Base-by-base conservation (phyloP, 169 alveolate species). In the Pseudocohnilembus persalinus region DNA sequence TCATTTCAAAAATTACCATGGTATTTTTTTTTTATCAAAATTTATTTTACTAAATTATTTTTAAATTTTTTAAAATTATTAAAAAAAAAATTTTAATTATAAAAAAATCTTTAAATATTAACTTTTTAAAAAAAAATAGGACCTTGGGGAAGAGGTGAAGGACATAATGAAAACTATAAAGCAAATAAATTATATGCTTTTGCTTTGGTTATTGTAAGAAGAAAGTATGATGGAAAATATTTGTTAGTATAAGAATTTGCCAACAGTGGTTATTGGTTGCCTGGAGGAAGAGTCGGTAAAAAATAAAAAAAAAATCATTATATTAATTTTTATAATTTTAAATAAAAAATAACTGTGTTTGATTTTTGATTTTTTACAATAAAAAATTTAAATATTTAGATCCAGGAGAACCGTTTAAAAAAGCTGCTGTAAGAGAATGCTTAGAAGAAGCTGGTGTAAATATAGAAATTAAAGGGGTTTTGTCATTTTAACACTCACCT, bases 371-470 rank as follows among this genome's bases (percentile, higher is more conserved):
- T 49, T 49, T 11, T 49, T 49, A 49, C 4, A n/a, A n/a, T n/a
- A n/a, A n/a, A n/a, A n/a, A n/a, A n/a, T n/a, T n/a, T n/a, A n/a
- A n/a, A n/a, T n/a, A n/a, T n/a, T 11, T 20, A 49, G 94, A 92
- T 29, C 84, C 85, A 24, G 94, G 96, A 68, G 94, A 92, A 74
- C 31, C 81, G 29, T 90, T 92, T 78, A 15, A 68, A 27, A 64
- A 74, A 32, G 94, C 95, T 6, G 95, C 95, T 32, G 81, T 20
- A 31, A 84, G 95, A 79, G 95, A 92, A 63, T 80, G 90, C 31
- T 4, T 26, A 49, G 95, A 91, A 81, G 95, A 92, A 89, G 93
- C 94, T 49, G 88, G 89, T 0, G 77, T 92, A 15, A 78, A 89
- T 15, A 82, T 92, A 29, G 74, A 83, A 24, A 29, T 92, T 6